Evolutionary conservation across 768 basidiomycete genomes (phyloP).

Genomic region (Pleurotus ostreatus): DNA sequence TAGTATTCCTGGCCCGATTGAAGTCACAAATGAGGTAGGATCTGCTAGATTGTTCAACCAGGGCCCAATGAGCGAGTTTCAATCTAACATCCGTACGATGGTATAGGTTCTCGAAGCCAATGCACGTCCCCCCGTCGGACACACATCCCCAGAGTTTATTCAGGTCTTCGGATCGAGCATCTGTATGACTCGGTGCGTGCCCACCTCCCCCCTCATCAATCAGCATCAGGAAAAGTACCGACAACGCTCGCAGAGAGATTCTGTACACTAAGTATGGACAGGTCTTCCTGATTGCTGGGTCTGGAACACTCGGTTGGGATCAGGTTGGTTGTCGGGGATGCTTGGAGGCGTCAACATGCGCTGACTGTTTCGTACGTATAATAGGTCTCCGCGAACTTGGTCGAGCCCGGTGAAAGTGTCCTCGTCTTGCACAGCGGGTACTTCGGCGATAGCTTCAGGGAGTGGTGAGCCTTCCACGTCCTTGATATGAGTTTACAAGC

Average conservation of each 20-base stretch:
- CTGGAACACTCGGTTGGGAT: constrained; percentile 91
- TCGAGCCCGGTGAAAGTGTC: constrained; percentile 66
- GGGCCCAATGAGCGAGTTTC: background rate
- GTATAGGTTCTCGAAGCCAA: constrained; percentile 72
- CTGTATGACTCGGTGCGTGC: constrained; percentile 57
- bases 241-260: constrained; percentile 43
- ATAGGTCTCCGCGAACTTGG: constrained; percentile 77
- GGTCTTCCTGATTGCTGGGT: constrained; percentile 82
- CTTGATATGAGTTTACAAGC: background rate
- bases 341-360: too few species aligned
- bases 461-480: constrained; percentile 49
- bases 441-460: constrained; percentile 82
- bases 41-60: background rate
- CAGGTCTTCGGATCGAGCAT: constrained; percentile 77
- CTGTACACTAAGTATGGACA: constrained; percentile 65
- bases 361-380: background rate
- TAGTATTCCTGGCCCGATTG: constrained; percentile 53
- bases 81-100: too few species aligned
- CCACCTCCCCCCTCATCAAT: background rate
- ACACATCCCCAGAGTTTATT: constrained; percentile 80
- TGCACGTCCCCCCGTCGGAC: constrained; percentile 76
- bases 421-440: constrained; percentile 86
- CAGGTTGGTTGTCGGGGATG: constrained; percentile 38
- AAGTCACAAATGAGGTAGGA: constrained; percentile 31
- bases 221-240: background rate